Evolutionary conservation across 2,329 filamentous ascomycete genomes (phyloP), one percentile per base, ranked within the genome.

Genomic region (Alternaria solani): DNA sequence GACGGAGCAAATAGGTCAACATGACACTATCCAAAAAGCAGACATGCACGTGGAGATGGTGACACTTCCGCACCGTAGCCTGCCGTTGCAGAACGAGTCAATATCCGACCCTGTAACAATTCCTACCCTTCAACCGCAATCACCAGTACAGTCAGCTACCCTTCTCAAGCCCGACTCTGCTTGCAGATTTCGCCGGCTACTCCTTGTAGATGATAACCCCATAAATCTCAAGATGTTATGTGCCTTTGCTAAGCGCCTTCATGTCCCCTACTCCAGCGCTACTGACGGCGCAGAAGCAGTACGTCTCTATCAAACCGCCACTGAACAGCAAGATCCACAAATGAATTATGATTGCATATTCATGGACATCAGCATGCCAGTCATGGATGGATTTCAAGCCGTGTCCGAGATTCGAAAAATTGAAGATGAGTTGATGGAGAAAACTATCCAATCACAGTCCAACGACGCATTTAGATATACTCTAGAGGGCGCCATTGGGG

Each of bases 181-280:
- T 5, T 62, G 38, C n/a, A 51, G 59, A n/a, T 62, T 55, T 41
- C 57, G 14, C 42, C 61, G 64, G 18, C 58, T 78, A 12, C 70
- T 79, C 2, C 66, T 79, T 1, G 74, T 76, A 1, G 77, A 79
- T 54, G 77, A 79, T 53, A 79, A 79, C 42, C 42, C 66, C 2
- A 69, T 79, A 34, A 79, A 79, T 32, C 61, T 76, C 3, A 73
- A 73, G 62, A 63, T 75, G 34, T 61, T 75, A 3, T 62, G 55
- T 11, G 67, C 72, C 0, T 74, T 74, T 53, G 51, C 68, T 25
- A 71, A 66, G 18, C 68, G 67, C 28, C 55, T 64, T 14, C 56
- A 58, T 4, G 49, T 68, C 3, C 44, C 46, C 2, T 72, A 67
- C 59, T 39, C 54, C 1, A 67, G 66, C 39, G 72, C 72, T 7